Conservation (phyloP, 2,329 filamentous ascomycete species). For the Gremmenia infestans region DNA sequence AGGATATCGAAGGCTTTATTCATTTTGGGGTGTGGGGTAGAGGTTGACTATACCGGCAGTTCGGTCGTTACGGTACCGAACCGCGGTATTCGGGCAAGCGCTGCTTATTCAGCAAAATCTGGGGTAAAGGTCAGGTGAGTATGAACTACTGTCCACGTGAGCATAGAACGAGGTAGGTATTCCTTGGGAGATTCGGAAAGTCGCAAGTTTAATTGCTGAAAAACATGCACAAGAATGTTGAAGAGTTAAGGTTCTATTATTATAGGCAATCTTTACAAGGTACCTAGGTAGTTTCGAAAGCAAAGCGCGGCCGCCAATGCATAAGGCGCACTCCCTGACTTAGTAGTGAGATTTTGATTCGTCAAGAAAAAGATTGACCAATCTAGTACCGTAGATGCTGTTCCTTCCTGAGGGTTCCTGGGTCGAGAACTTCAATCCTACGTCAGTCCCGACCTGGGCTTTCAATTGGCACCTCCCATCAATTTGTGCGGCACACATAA, state of each 20-base stretch:
- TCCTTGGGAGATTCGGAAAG: too few relatives aligned
- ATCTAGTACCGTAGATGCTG: background rate
- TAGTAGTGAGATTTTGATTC: slow-evolving; percentile 5
- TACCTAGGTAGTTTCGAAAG: too few relatives aligned
- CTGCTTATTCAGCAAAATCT: background rate
- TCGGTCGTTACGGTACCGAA: background rate
- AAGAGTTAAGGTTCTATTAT: too few relatives aligned
- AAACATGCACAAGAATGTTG: too few relatives aligned
- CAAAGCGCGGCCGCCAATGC: background rate
- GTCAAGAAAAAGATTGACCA: slow-evolving; percentile 4
- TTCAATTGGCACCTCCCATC: background rate
- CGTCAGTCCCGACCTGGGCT: background rate
- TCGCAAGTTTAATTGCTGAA: too few relatives aligned
- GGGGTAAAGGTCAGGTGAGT: background rate
- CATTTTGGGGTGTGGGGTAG: slow-evolving; percentile 7
- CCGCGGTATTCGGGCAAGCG: background rate
- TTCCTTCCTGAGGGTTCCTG: slow-evolving; percentile 1
- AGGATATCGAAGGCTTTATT: slow-evolving; percentile 18
- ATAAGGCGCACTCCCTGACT: slow-evolving; percentile 1
- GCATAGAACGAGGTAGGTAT: too few relatives aligned
- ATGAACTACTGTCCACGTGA: too few relatives aligned
- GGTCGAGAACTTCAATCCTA: slow-evolving; percentile 1
- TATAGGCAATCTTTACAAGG: too few relatives aligned
- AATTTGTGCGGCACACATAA: background rate
- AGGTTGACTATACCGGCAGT: too few relatives aligned